Evolutionary conservation across 345 rosid species (phyloP), one percentile per base, ranked within the genome.

Genomic region (Raphanus sativus): DNA sequence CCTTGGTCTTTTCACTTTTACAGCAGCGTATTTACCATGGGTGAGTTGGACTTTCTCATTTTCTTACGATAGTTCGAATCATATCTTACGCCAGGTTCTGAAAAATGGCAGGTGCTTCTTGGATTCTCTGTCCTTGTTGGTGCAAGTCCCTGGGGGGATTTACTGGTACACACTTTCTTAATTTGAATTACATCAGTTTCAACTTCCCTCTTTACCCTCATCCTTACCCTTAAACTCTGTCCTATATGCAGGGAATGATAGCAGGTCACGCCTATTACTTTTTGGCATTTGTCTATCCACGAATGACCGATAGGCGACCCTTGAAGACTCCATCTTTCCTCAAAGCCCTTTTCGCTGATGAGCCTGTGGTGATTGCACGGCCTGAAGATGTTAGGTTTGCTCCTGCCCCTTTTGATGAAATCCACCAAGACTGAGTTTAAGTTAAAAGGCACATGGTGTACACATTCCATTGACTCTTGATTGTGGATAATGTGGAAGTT

Each of bases 181-280:
- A 15, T 15, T 6, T 0, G 8, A 10, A 2, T 6, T 55, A 26
- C 6, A 54, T 3, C 52, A 7, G 21, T n/a, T 9, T 21, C 17
- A 10, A 63, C 32, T 40, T 1, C 34, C 10, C 56, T 48, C 34
- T n/a, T 16, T 61, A 59, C 4, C 0, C 65, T 15, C 15, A 58
- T 42, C 13, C 10, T 45, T 13, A 15, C 29, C 8, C 45, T 50
- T 74, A 5, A 65, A 15, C 8, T 63, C 33, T 64, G 24, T 63
- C 62, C 67, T 32, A 72, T 54, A 13, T 70, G 21, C 91, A 95
- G 99, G 99, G 99, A 75, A 95, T 95, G 98, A 87, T 93, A 75
- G 94, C 98, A 0, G 98, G 99, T 21, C 99, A 95, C 25, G 96
- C 97, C 5, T 95, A 95, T 87, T 95, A 95, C 81, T 95, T 95